These are phyloP conservation scores for Carex littledalei DNA, from an alignment of 176 grass and related monocot species.

Conservation along the genomic window DNA sequence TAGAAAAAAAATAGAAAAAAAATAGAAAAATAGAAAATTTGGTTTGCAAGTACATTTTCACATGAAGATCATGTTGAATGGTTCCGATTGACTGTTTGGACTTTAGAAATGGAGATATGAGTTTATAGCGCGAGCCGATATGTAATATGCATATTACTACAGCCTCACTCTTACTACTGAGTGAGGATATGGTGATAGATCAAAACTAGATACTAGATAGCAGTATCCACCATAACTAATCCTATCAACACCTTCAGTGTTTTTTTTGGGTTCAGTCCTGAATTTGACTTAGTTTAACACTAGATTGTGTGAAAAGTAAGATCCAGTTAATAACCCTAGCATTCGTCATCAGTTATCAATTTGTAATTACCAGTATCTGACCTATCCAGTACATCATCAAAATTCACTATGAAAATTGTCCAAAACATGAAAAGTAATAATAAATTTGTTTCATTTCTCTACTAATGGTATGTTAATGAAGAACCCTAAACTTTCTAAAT, in stretches of 20 bases:
- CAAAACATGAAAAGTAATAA: not conserved
- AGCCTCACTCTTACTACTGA: too few relatives aligned
- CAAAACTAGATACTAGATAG: not conserved
- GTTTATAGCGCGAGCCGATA: too few relatives aligned
- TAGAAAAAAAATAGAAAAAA: too few relatives aligned
- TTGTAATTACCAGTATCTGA: not conserved
- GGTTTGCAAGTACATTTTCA: too few relatives aligned
- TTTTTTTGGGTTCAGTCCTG: not conserved
- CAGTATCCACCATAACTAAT: not conserved
- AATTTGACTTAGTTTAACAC: not conserved
- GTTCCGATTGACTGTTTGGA: too few relatives aligned
- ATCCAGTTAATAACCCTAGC: not conserved
- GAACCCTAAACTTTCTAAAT: conserved; percentile 2
- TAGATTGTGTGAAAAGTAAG: not conserved
- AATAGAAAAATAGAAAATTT: too few relatives aligned
- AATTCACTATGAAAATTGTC: not conserved
- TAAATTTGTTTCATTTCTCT: not conserved
- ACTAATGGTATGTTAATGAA: not conserved
- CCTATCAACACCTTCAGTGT: not conserved
- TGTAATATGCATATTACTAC: too few relatives aligned
- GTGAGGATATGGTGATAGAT: too few relatives aligned
- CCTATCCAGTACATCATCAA: not conserved
- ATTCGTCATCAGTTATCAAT: not conserved
- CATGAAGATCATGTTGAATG: too few relatives aligned
- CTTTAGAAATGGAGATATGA: too few relatives aligned